A percentile compares a stretch with the other conserved stretches of the same genome.
phyloP scores from a whole-genome alignment of 208 protist genomes.

The Naegleria fowleri region DNA sequence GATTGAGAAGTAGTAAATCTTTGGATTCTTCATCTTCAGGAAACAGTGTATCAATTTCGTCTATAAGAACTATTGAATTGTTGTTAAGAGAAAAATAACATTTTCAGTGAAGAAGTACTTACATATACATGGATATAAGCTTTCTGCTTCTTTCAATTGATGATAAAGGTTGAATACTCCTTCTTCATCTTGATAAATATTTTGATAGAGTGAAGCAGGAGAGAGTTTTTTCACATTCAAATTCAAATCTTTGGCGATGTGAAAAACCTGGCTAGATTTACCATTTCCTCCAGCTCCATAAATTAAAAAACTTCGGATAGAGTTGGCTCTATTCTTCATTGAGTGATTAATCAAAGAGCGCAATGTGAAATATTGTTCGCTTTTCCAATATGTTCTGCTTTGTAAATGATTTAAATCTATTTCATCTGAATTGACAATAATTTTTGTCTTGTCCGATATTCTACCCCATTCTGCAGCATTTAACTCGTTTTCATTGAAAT shows the following conservation, averaged over 20 bases:
- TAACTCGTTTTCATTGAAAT: not conserved
- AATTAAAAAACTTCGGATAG: not conserved
- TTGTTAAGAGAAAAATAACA: not conserved
- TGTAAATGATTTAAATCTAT: not conserved
- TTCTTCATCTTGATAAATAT: not conserved
- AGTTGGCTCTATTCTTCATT: not conserved
- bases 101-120: not conserved
- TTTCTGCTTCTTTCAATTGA: not conserved
- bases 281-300: conserved; percentile 2
- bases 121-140: not conserved
- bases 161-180: not conserved
- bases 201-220: not conserved
- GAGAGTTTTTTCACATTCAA: not conserved
- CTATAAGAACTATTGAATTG: not conserved
- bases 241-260: not conserved
- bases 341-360: not conserved
- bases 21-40: not conserved
- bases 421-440: not conserved
- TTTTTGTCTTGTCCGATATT: not conserved
- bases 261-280: not conserved
- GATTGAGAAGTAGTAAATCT: not conserved
- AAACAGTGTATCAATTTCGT: conserved; percentile 4
- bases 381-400: not conserved
- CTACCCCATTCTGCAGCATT: not conserved
- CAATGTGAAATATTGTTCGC: not conserved